Conservation (phyloP, 1,139 yeast species). For the Yamadazyma spencermartinsiae region DNA sequence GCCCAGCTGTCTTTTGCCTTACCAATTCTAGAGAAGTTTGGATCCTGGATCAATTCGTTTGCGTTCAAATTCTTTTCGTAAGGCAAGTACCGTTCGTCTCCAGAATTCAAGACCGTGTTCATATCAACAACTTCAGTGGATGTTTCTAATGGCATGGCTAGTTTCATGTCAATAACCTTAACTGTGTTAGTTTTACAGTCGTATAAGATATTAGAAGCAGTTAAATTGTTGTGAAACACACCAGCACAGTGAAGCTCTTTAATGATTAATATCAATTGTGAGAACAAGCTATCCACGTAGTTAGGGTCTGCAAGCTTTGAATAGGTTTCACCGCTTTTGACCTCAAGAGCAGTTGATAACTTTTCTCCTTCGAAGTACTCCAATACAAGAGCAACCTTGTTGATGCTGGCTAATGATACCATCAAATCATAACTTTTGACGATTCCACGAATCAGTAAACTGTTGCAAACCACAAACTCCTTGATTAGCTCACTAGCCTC, state of each 20-base stretch:
- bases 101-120: background rate
- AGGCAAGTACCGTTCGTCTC: background rate
- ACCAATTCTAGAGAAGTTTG: background rate
- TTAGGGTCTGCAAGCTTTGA: background rate
- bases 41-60: background rate
- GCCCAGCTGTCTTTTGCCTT: slow-evolving; percentile 9
- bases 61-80: background rate
- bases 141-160: background rate
- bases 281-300: background rate
- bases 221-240: background rate
- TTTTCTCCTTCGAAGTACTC: background rate
- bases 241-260: background rate
- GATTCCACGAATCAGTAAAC: background rate
- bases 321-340: background rate
- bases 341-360: background rate
- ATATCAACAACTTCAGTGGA: background rate
- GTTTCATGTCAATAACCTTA: background rate
- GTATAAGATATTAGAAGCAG: background rate
- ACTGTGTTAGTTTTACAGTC: background rate
- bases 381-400: background rate
- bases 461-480: background rate
- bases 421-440: background rate
- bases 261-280: background rate
- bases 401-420: background rate
- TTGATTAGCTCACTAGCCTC: background rate